These are phyloP conservation scores for Ascochyta rabiei DNA, from an alignment of 2,329 filamentous ascomycete genomes.

Conservation along the genomic window DNA sequence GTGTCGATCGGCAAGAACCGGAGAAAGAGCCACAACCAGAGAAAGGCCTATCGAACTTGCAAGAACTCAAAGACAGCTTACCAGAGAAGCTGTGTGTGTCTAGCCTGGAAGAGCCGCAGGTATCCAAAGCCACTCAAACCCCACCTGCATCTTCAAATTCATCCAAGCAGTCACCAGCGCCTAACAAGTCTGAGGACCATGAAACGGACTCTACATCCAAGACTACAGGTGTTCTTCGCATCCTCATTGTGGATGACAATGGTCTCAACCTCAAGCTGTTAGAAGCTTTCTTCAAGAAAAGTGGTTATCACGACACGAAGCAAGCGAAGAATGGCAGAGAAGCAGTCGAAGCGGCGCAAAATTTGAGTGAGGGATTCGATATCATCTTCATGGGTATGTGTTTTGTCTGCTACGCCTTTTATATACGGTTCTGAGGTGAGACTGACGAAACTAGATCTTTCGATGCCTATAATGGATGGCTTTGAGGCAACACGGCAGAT, in stretches of 20 bases:
- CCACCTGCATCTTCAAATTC: background rate
- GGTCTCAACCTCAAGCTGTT: constrained; percentile 40
- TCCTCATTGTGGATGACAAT: constrained; percentile 47
- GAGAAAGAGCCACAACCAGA: background rate
- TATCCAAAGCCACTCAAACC: background rate
- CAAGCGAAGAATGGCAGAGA: constrained; percentile 18
- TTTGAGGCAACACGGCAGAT: constrained; percentile 33
- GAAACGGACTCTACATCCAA: background rate
- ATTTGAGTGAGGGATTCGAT: constrained; percentile 24
- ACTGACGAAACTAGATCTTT: constrained; percentile 21
- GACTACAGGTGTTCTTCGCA: background rate
- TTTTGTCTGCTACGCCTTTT: background rate
- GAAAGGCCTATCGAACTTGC: background rate
- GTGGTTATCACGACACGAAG: background rate
- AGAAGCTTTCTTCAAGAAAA: constrained; percentile 29
- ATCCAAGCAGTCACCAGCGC: background rate
- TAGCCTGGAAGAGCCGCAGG: constrained; percentile 1
- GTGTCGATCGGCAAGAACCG: background rate
- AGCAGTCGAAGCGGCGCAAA: constrained; percentile 26
- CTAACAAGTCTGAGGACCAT: background rate
- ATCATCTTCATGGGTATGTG: constrained; percentile 31
- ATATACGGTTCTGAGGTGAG: background rate
- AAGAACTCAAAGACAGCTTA: background rate
- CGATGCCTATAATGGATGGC: constrained; percentile 41
- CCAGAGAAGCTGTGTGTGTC: background rate